Base-by-base conservation (phyloP, 176 grass and related monocot species). In the Chrysopogon serrulatus region DNA sequence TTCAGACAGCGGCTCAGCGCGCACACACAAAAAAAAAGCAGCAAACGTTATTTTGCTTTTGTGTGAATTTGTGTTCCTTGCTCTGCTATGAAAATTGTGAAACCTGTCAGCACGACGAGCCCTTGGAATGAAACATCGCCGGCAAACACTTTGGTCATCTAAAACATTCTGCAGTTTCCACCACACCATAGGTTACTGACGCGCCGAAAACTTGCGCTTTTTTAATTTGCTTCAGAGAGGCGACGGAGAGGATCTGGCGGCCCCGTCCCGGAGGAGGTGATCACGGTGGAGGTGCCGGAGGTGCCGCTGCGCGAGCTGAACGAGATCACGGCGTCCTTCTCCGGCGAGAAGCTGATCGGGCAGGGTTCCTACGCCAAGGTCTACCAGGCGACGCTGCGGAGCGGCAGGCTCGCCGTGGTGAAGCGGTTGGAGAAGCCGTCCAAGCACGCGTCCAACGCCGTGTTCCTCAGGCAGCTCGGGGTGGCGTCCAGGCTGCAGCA, bases 321-420 rank as follows among this genome's bases (percentile, higher is more conserved):
- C 77, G 79, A 85, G 77, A 53, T 88, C 6, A 91, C 90, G 0
- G 79, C 17, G 34, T 59, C 1, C 79, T 92, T 92, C 71, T 56
- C 82, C 2, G 26, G 3, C 28, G 79, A 89, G 28, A 39, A 40
- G 34, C 83, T 92, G 39, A 70, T 92, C 79, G 86, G 86, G 65
- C 65, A 92, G 74, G 90, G 90, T 1, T 92, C 90, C n/a, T 88
- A 92, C 82, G 85, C 90, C 10, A 85, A 85, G 79, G 86, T 92
- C 35, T 92, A 92, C 82, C 73, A n/a, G 12, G 82, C 80, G 13
- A 42, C 67, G 59, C 34, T 86, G 41, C 88, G 65, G 28, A 41
- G 44, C 61, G 77, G 34, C 77, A 43, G 85, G 70, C 48, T 10
- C 40, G 86, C 61, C 26, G 90, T 82, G 1, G 86, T 92, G 4